phyloP scores from a whole-genome alignment of 805 yeast genomes.

The Cyberlindnera bimundalis region DNA sequence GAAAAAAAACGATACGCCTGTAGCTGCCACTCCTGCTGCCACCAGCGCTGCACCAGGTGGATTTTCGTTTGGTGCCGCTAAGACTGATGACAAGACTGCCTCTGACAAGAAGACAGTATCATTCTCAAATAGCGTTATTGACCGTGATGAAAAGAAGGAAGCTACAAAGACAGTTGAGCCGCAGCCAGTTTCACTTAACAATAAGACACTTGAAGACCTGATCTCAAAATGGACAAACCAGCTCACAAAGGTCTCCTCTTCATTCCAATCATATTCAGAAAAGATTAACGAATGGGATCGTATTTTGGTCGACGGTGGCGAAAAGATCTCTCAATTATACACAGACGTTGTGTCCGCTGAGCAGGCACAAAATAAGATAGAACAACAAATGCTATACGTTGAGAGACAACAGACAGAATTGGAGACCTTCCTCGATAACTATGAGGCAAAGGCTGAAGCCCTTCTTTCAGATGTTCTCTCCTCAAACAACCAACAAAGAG shows the following conservation, averaged over 20 bases:
- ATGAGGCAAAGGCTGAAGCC: constrained; percentile 50
- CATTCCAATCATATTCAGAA: constrained; percentile 71
- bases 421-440: constrained; percentile 74
- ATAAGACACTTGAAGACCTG: constrained; percentile 89
- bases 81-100: constrained; percentile 23
- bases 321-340: constrained; percentile 73
- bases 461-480: constrained; percentile 35
- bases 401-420: constrained; percentile 91
- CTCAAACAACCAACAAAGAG: constrained; percentile 28
- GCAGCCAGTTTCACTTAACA: constrained; percentile 73
- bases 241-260: constrained; percentile 63
- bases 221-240: constrained; percentile 93
- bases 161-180: constrained; percentile 58
- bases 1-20: constrained; percentile 18
- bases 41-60: constrained; percentile 16
- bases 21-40: too few species aligned
- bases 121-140: constrained; percentile 25
- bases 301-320: constrained; percentile 78
- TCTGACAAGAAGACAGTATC: constrained; percentile 28
- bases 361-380: constrained; percentile 78
- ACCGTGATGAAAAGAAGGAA: constrained; percentile 31
- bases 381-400: constrained; percentile 80
- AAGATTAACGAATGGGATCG: constrained; percentile 85
- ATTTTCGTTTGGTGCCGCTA: constrained; percentile 28
- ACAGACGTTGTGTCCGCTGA: constrained; percentile 80